Evolutionary conservation across 768 basidiomycete genomes (phyloP), one percentile per base, ranked within the genome.

Genomic region (Rhizopogon salebrosus): DNA sequence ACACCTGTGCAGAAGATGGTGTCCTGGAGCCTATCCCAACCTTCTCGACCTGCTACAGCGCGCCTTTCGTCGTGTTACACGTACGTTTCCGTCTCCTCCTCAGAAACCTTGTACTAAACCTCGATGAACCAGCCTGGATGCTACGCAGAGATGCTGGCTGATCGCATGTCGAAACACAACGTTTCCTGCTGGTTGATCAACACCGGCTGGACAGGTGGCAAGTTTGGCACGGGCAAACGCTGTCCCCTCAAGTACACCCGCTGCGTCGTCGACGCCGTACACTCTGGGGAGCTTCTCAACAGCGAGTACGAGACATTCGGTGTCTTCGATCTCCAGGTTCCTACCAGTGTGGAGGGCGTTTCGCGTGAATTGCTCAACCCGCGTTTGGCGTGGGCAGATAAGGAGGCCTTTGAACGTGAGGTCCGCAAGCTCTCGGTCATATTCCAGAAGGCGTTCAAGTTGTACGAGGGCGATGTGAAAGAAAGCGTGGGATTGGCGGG

Each of bases 181-280:
- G 93, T 94, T 61, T 72, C 93, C 71, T 97, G 95, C 78, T 99
- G 93, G 92, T 80, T 98, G 66, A 89, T 99, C 83, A 98, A 99
- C 86, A 99, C 95, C 3, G 95, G 91, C 56, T 95, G 92, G 92
- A 88, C 91, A 49, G 87, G 91, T 52, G 95, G 95, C 69, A 92
- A 92, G 70, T 99, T 84, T 69, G 95, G 95, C 43, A 75, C 75
- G 14, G 95, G 95, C 60, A 91, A 89, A 74, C 91, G 95, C 58
- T 99, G 95, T 82, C 88, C 95, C 18, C 86, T 99, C 74, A 90
- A 89, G 67, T 92, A 85, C 74, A 98, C 97, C 42, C 92, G 95
- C 51, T 85, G 87, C 54, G 98, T 98, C 69, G 89, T 98, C 72
- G 94, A 98, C 69, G 90, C 94, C 37, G 92, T 98, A 64, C 97